Conservation (phyloP, 805 yeast genomes). For the Pichia occidentalis region DNA sequence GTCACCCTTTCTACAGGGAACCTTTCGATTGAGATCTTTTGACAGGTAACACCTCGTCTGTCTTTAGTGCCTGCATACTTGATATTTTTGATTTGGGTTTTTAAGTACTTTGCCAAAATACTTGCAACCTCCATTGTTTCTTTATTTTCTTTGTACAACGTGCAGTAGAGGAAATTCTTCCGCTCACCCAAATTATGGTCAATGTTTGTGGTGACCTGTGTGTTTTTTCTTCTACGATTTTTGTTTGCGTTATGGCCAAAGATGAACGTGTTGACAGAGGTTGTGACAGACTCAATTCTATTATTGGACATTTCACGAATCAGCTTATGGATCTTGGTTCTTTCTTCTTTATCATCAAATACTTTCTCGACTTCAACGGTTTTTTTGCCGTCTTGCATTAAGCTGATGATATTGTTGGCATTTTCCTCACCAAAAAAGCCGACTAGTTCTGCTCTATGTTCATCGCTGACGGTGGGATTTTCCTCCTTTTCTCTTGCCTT, state of each 20-base stretch:
- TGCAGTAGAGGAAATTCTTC: conserved; percentile 65
- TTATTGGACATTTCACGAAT: conserved; percentile 68
- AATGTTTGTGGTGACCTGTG: conserved; percentile 39
- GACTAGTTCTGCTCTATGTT: conserved; percentile 40
- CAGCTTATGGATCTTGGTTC: conserved; percentile 75
- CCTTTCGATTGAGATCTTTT: conserved; percentile 61
- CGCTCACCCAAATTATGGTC: conserved; percentile 70
- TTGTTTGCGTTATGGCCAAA: conserved; percentile 48
- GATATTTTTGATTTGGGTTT: conserved; percentile 63
- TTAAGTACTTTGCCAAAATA: conserved; percentile 61
- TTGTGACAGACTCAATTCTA: conserved; percentile 73
- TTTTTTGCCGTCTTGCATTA: conserved; percentile 40
- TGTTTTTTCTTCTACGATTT: conserved; percentile 30
- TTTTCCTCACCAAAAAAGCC: conserved; percentile 56
- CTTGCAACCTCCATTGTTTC: conserved; percentile 96
- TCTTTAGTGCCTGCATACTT: conserved; percentile 95
- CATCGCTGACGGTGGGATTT: conserved; percentile 37
- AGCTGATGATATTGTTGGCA: conserved; percentile 43
- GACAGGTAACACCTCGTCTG: conserved; percentile 92
- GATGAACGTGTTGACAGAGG: conserved; percentile 57
- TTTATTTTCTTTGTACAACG: conserved; percentile 86
- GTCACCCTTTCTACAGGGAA: conserved; percentile 70
- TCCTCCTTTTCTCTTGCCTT: conserved; percentile 35
- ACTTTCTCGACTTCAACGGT: conserved; percentile 47
- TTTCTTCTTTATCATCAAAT: conserved; percentile 60